These are phyloP conservation scores for Penicillium crustosum DNA, from an alignment of 2,329 filamentous ascomycete species.

Conservation along the genomic window DNA sequence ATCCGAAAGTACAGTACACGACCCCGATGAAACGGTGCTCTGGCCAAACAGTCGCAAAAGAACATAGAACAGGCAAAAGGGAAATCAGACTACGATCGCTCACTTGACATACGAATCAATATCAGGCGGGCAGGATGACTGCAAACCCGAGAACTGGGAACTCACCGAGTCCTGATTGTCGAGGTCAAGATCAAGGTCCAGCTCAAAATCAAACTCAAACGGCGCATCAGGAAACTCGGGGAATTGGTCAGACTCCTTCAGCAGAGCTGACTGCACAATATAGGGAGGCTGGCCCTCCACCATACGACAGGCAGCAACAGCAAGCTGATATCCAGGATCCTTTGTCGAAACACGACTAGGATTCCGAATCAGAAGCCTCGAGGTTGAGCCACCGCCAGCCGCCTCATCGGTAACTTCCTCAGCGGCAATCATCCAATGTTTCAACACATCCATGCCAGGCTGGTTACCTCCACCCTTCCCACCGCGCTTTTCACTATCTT, in stretches of 20 bases:
- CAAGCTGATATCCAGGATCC: constrained; percentile 1
- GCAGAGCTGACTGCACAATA: constrained; percentile 29
- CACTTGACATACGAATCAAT: constrained; percentile 40
- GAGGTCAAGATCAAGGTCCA: neutral
- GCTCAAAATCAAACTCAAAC: constrained; percentile 30
- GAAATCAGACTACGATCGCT: constrained; percentile 27
- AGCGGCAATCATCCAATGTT: constrained; percentile 61
- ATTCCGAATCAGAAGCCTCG: neutral
- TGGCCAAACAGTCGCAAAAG: neutral
- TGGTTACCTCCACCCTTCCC: constrained; percentile 63
- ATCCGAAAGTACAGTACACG: constrained; percentile 4
- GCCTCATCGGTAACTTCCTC: constrained; percentile 47
- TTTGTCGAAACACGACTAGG: neutral
- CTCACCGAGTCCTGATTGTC: constrained; percentile 27
- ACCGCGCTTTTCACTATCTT: constrained; percentile 59
- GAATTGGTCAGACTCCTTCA: constrained; percentile 34
- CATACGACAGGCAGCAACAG: neutral
- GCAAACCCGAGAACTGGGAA: constrained; percentile 34
- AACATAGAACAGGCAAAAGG: constrained; percentile 14
- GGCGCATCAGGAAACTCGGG: constrained; percentile 20
- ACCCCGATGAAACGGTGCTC: constrained; percentile 1
- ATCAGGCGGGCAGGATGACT: constrained; percentile 33
- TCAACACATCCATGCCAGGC: constrained; percentile 61
- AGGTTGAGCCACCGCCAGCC: neutral
- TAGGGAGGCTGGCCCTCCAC: constrained; percentile 9